A percentile compares a stretch with the other conserved stretches of the same genome.
Evolutionary conservation across 2,329 filamentous ascomycete genomes (phyloP).

Genomic region (Bipolaris victoriae): DNA sequence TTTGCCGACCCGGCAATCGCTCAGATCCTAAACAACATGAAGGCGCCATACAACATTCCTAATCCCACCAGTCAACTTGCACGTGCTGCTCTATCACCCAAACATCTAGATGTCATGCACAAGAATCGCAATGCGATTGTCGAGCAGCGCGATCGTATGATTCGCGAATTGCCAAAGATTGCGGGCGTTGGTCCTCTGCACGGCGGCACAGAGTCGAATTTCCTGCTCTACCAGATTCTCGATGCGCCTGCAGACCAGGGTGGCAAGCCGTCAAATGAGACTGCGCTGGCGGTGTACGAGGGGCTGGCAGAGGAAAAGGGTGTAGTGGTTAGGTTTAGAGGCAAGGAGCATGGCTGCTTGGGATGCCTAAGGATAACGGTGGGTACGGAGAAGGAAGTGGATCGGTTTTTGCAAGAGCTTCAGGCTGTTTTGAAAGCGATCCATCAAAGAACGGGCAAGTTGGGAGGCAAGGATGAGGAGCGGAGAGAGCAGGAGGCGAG

Average conservation of each 20-base stretch:
- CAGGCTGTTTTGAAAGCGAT: constrained; percentile 58
- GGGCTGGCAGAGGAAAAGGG: constrained; percentile 81
- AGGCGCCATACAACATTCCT: constrained; percentile 95
- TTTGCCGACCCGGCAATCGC: constrained; percentile 81
- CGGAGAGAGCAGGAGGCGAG: constrained; percentile 58
- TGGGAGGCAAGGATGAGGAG: constrained; percentile 49
- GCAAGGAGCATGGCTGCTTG: constrained; percentile 86
- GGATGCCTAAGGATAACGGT: constrained; percentile 92
- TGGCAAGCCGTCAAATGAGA: constrained; percentile 78
- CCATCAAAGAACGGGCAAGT: constrained; percentile 46
- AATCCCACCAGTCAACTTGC: constrained; percentile 86
- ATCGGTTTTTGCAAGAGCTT: constrained; percentile 75
- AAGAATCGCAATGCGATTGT: constrained; percentile 73
- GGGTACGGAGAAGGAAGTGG: constrained; percentile 86
- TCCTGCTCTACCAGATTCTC: constrained; percentile 87
- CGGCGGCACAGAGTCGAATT: constrained; percentile 84
- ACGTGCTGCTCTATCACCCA: constrained; percentile 68
- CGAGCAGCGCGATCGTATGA: constrained; percentile 75
- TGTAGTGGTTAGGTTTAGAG: constrained; percentile 91
- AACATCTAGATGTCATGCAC: constrained; percentile 76
- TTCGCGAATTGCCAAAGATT: constrained; percentile 74
- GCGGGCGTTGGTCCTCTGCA: constrained; percentile 79
- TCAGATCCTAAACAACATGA: constrained; percentile 82
- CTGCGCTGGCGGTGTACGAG: constrained; percentile 82
- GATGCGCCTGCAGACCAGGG: constrained; percentile 60